Evolutionary conservation across 345 rosid species (phyloP).

Genomic region (Linum usitatissimum): DNA sequence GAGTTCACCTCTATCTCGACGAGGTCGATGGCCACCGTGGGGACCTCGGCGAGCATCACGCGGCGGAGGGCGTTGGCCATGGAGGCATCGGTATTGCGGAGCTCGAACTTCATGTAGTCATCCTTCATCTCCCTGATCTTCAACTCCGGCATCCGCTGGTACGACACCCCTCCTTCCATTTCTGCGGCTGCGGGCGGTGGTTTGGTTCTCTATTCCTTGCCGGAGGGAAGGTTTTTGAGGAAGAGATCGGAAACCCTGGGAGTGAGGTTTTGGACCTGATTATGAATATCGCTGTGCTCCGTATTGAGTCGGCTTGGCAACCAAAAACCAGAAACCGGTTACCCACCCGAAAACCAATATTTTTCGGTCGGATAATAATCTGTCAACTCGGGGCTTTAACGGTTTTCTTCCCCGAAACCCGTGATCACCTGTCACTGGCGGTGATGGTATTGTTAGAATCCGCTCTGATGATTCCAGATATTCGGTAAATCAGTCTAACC

Average conservation of each 20-base stretch:
- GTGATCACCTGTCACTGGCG: too few species aligned
- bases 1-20: constrained; percentile 89
- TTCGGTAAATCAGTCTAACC: too few species aligned
- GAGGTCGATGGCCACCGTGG: constrained; percentile 90
- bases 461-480: too few species aligned
- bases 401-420: too few species aligned
- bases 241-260: background rate
- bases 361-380: too few species aligned
- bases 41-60: constrained; percentile 94
- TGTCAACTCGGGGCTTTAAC: too few species aligned
- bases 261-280: background rate
- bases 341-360: too few species aligned
- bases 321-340: too few species aligned
- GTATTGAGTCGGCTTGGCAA: too few species aligned
- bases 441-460: too few species aligned
- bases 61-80: constrained; percentile 96
- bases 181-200: background rate
- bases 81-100: constrained; percentile 80
- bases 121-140: constrained; percentile 74
- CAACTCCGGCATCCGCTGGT: constrained; percentile 82
- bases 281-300: background rate
- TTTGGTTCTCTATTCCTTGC: background rate
- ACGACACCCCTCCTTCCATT: constrained; percentile 38
- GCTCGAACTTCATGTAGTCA: constrained; percentile 82
- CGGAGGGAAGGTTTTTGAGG: background rate